Evolutionary conservation across 208 protist species (phyloP).

Genomic region (Crithidia thermophila): DNA sequence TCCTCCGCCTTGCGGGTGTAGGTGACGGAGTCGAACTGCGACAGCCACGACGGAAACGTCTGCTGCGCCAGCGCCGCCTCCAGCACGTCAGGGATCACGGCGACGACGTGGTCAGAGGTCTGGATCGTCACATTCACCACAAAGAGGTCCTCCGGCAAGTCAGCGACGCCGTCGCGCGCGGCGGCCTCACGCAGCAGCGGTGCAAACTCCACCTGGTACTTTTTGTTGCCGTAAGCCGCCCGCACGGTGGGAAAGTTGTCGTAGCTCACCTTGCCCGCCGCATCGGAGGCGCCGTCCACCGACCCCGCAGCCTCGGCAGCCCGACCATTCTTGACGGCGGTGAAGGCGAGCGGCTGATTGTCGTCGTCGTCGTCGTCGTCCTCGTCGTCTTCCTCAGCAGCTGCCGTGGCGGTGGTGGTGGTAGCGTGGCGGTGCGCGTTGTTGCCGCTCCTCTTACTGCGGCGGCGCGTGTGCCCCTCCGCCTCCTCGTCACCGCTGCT

Average conservation of each 20-base stretch:
- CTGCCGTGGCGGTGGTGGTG: not conserved
- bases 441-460: not conserved
- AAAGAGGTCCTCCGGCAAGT: slow-evolving; percentile 65
- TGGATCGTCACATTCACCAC: slow-evolving; percentile 70
- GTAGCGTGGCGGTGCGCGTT: not conserved
- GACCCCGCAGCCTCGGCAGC: not conserved
- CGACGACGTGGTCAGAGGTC: slow-evolving; percentile 51
- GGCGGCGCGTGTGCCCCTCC: slow-evolving; percentile 4
- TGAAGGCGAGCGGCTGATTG: not conserved
- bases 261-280: slow-evolving; percentile 34
- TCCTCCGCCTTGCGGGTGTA: slow-evolving; percentile 82
- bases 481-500: slow-evolving; percentile 22
- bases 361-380: slow-evolving; percentile 16
- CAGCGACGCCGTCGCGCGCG: slow-evolving; percentile 39
- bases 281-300: too few species aligned
- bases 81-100: slow-evolving; percentile 83
- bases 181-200: slow-evolving; percentile 49
- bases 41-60: slow-evolving; percentile 73
- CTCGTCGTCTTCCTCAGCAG: not conserved
- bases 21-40: slow-evolving; percentile 78
- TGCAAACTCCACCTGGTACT: slow-evolving; percentile 55
- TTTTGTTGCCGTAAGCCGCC: slow-evolving; percentile 41
- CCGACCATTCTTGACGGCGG: not conserved
- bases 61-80: slow-evolving; percentile 60
- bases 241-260: slow-evolving; percentile 54